Evolutionary conservation across 495 filamentous ascomycete genomes (phyloP), one percentile per base, ranked within the genome.

Genomic region (Hypoxylon crocopeplum): DNA sequence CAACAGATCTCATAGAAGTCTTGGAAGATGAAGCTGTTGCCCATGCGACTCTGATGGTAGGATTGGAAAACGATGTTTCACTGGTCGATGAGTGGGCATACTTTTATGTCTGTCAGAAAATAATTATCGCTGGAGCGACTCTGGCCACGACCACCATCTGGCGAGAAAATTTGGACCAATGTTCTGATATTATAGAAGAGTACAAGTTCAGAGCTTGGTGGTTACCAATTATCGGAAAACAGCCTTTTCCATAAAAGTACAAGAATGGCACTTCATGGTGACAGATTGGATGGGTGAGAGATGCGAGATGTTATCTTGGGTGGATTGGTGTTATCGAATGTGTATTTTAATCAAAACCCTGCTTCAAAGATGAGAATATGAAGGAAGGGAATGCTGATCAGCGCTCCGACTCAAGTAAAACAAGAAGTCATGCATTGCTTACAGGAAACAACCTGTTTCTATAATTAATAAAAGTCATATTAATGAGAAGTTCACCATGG

Each of bases 401-500:
- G n/a, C n/a, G n/a, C n/a, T n/a, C n/a, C n/a, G n/a, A n/a, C n/a
- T n/a, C n/a, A n/a, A n/a, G n/a, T n/a, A n/a, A n/a, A n/a, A n/a
- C n/a, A n/a, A n/a, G n/a, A n/a, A n/a, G n/a, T n/a, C n/a, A n/a
- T n/a, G n/a, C n/a, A n/a, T n/a, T n/a, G n/a, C n/a, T n/a, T n/a
- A n/a, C n/a, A n/a, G n/a, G n/a, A n/a, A n/a, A n/a, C n/a, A n/a
- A n/a, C n/a, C n/a, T n/a, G n/a, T n/a, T n/a, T n/a, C n/a, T n/a
- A n/a, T n/a, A n/a, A n/a, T n/a, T n/a, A n/a, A n/a, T n/a, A n/a
- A n/a, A n/a, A n/a, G n/a, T n/a, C n/a, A n/a, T n/a, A n/a, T n/a
- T n/a, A n/a, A n/a, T 27, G 16, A n/a, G 33, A 41, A n/a, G 11
- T 41, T 40, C 48, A 39, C 47, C 50, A 56, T 40, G 20, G 61